Conservation (phyloP, 2,329 filamentous ascomycete genomes). For the Nemania abortiva region DNA sequence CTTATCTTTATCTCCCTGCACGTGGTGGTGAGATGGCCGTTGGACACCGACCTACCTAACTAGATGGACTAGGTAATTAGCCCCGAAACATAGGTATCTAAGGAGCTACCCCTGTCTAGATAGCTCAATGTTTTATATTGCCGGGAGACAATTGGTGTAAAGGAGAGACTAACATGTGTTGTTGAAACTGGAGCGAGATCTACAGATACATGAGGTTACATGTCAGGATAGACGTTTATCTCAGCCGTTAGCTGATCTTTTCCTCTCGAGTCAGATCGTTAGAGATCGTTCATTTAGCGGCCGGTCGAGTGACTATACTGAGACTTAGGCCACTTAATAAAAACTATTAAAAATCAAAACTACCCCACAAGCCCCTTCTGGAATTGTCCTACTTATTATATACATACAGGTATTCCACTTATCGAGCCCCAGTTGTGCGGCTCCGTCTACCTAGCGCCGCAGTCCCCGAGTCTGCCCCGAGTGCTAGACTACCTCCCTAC, state of each 20-base stretch:
- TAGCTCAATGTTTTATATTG: too few species aligned
- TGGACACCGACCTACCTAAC: background rate
- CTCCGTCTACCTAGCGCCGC: background rate
- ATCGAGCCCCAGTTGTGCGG: background rate
- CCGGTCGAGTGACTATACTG: background rate
- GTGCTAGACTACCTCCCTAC: too few species aligned
- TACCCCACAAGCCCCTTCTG: background rate
- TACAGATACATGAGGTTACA: too few species aligned
- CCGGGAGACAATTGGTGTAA: background rate
- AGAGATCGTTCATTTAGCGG: background rate
- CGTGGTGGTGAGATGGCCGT: background rate
- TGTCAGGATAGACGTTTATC: too few species aligned
- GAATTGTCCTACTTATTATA: background rate
- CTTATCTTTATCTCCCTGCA: constrained; percentile 15
- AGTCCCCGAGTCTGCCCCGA: too few species aligned
- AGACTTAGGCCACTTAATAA: background rate
- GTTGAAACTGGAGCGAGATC: background rate
- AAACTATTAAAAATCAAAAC: background rate
- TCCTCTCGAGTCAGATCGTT: background rate
- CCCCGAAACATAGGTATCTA: background rate
- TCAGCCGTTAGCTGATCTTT: background rate
- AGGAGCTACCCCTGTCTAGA: too few species aligned
- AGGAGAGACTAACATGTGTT: too few species aligned
- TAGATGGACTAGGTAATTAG: background rate
- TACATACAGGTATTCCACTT: background rate